Conservation (phyloP, 2,329 filamentous ascomycete genomes). For the Alternaria brassicae region DNA sequence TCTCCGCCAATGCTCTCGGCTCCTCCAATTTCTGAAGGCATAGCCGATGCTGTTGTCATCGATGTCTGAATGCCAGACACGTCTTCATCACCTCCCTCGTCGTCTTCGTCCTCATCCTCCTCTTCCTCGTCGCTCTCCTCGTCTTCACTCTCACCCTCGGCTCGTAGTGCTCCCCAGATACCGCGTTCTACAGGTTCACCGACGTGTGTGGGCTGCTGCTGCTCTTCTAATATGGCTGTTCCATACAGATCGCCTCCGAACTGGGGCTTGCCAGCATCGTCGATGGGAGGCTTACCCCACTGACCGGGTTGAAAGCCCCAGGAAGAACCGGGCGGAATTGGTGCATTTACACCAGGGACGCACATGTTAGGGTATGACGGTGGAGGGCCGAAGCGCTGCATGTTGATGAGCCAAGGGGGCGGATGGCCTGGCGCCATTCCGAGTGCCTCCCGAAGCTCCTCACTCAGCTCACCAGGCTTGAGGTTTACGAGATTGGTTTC, state of each 20-base stretch:
- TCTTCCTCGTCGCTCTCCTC: constrained; percentile 65
- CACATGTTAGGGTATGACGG: constrained; percentile 95
- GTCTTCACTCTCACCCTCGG: constrained; percentile 74
- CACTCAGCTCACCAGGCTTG: constrained; percentile 86
- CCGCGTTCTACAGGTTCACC: constrained; percentile 85
- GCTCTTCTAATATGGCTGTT: constrained; percentile 68
- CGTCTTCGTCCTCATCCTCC: constrained; percentile 73
- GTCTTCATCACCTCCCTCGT: constrained; percentile 65
- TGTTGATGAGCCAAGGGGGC: constrained; percentile 96
- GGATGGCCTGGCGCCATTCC: constrained; percentile 93
- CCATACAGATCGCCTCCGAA: constrained; percentile 97
- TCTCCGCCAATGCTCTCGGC: constrained; percentile 82
- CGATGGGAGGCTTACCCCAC: constrained; percentile 93
- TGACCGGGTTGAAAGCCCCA: constrained; percentile 97
- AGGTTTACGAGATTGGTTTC: constrained; percentile 94
- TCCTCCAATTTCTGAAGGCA: constrained; percentile 79
- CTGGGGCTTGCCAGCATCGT: constrained; percentile 88
- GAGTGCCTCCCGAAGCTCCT: constrained; percentile 88
- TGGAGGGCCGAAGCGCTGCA: constrained; percentile 90
- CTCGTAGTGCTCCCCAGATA: constrained; percentile 91
- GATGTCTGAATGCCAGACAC: constrained; percentile 72
- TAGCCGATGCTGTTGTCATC: constrained; percentile 74
- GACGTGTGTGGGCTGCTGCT: constrained; percentile 58
- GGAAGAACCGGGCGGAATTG: constrained; percentile 83
- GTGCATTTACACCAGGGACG: constrained; percentile 92